Percentiles rank a stretch among this genome's conserved stretches.
Evolutionary conservation across 495 filamentous ascomycete genomes (phyloP).

Genomic region (Cudoniella acicularis): DNA sequence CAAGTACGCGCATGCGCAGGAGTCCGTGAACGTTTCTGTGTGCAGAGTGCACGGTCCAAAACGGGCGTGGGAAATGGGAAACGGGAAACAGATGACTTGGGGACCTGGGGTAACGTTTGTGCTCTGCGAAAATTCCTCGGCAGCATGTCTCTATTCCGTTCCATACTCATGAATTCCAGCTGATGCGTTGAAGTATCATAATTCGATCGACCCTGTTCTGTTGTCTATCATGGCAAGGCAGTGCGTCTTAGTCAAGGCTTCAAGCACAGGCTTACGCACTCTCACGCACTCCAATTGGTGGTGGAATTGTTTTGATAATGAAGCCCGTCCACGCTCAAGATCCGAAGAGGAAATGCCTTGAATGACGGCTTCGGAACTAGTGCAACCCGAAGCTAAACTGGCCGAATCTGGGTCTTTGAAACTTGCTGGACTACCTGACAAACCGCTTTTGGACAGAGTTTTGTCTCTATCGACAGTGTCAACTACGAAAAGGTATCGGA

Average conservation of each 20-base stretch:
- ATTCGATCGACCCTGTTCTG: too few relatives aligned
- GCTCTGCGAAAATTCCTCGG: too few relatives aligned
- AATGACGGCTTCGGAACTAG: neutral
- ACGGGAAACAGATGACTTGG: neutral
- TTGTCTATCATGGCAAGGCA: too few relatives aligned
- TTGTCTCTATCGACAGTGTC: too few relatives aligned
- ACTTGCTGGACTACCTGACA: neutral
- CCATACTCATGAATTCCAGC: neutral
- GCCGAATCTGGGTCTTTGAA: neutral
- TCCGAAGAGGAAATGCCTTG: neutral
- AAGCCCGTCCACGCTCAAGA: neutral
- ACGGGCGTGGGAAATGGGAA: neutral
- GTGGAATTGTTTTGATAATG: too few relatives aligned
- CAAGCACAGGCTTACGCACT: neutral
- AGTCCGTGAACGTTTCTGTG: neutral
- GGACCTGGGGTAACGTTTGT: too few relatives aligned
- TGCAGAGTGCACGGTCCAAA: too few relatives aligned
- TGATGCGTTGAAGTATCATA: neutral
- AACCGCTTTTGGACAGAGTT: too few relatives aligned
- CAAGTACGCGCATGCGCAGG: neutral
- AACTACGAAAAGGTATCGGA: too few relatives aligned
- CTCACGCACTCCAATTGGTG: neutral
- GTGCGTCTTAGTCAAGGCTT: neutral
- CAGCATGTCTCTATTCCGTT: too few relatives aligned
- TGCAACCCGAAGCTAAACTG: neutral